Evolutionary conservation across 441 rosid species (phyloP).

Genomic region (Sinapis alba): DNA sequence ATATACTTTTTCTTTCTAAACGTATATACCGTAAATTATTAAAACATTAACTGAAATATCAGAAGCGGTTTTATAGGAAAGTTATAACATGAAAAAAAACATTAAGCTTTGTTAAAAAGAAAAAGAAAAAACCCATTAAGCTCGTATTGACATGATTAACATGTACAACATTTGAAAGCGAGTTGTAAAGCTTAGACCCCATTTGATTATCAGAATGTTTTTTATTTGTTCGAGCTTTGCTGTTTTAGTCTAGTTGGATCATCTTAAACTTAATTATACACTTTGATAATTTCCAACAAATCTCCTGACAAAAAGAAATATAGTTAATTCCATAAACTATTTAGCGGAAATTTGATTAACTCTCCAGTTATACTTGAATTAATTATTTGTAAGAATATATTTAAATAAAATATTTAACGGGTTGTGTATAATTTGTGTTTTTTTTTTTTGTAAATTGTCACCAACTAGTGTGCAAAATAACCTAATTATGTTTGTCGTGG

Average conservation of each 20-base stretch:
- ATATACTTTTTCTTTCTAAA: background rate
- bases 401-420: background rate
- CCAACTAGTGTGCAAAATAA: slow-evolving; percentile 14
- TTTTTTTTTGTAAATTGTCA: background rate
- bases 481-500: slow-evolving; percentile 8
- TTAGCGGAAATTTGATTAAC: background rate
- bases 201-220: background rate
- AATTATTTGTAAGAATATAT: background rate
- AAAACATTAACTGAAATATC: too few relatives aligned
- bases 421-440: background rate
- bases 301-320: background rate
- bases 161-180: background rate
- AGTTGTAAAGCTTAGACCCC: background rate
- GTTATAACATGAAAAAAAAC: background rate
- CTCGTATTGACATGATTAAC: background rate
- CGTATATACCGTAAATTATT: background rate
- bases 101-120: too few relatives aligned
- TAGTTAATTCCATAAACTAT: background rate
- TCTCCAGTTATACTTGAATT: background rate
- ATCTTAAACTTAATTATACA: background rate
- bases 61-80: background rate
- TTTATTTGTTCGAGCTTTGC: background rate
- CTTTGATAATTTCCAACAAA: background rate
- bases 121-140: background rate
- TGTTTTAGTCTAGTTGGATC: background rate